These are phyloP conservation scores for Talaromyces stipitatus DNA, from an alignment of 495 filamentous ascomycete genomes.

Conservation along the genomic window DNA sequence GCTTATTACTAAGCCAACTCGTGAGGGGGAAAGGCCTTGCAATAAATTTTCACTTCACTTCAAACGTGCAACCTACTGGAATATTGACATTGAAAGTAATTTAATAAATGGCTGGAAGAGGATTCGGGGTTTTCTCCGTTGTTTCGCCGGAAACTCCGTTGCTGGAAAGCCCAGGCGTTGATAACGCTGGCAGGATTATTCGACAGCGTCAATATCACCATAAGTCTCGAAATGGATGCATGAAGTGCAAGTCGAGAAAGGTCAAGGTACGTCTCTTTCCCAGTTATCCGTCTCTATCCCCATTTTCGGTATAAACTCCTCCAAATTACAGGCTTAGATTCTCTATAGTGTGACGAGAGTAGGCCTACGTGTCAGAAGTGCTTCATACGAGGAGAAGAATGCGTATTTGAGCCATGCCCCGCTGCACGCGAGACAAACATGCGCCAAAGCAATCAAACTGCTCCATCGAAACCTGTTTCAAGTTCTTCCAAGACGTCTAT, in stretches of 20 bases:
- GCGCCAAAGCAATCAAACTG: not conserved
- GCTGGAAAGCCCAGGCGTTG: not conserved
- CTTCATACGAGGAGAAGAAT: not conserved
- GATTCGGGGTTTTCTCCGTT: not conserved
- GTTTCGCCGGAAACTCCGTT: not conserved
- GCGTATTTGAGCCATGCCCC: not conserved
- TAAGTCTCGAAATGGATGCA: not conserved
- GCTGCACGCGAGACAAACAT: not conserved
- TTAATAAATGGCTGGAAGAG: not conserved
- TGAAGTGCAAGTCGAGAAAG: conserved; percentile 1
- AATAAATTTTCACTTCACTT: too few relatives aligned
- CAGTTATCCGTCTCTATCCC: not conserved
- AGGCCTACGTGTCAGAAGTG: not conserved
- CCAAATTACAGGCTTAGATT: not conserved
- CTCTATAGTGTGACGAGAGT: not conserved
- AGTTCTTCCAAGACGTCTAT: not conserved
- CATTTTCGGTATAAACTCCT: not conserved
- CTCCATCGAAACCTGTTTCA: not conserved
- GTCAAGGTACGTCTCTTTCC: not conserved
- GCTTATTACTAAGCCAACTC: not conserved
- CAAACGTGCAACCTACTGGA: not conserved
- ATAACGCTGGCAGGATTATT: not conserved
- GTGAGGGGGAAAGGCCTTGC: not conserved
- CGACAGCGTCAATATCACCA: not conserved
- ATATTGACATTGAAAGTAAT: not conserved